Percentiles rank a stretch among this genome's conserved stretches.
Evolutionary conservation across 2,329 filamentous ascomycete species (phyloP).

Genomic region (Phialocephala sp.): DNA sequence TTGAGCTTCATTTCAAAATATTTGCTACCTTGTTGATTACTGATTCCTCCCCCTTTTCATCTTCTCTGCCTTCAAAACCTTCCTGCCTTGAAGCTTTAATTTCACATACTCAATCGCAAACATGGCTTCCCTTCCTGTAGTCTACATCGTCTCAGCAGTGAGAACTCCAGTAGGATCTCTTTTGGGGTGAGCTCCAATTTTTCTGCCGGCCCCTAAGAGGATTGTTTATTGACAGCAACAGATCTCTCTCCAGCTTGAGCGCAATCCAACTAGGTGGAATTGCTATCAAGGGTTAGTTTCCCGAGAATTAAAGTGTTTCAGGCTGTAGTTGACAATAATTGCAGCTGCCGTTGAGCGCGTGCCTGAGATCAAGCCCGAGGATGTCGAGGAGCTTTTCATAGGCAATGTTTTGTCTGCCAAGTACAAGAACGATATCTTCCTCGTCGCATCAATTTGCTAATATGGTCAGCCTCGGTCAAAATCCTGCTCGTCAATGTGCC

Average conservation of each 20-base stretch:
- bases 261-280: conserved; percentile 87
- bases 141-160: conserved; percentile 94
- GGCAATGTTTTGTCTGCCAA: conserved; percentile 97
- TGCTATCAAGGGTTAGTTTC: conserved; percentile 81
- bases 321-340: conserved; percentile 25
- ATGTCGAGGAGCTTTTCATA: conserved; percentile 96
- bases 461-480: conserved; percentile 80
- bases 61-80: neutral
- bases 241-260: conserved; percentile 85
- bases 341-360: conserved; percentile 81
- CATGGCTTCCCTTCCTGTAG: conserved; percentile 82
- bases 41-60: conserved; percentile 14
- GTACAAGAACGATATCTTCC: conserved; percentile 55
- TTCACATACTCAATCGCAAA: conserved; percentile 41
- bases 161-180: conserved; percentile 94
- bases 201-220: conserved; percentile 53
- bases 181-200: conserved; percentile 70
- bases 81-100: neutral
- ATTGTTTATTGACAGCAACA: conserved; percentile 47
- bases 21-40: conserved; percentile 18
- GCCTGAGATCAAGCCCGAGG: conserved; percentile 82
- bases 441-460: conserved; percentile 22
- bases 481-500: conserved; percentile 93
- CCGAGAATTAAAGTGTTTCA: neutral
- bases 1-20: conserved; percentile 23